These are phyloP conservation scores for Dendrocalamus sinicus DNA, from an alignment of 176 grass and related monocot genomes.

Conservation along the genomic window DNA sequence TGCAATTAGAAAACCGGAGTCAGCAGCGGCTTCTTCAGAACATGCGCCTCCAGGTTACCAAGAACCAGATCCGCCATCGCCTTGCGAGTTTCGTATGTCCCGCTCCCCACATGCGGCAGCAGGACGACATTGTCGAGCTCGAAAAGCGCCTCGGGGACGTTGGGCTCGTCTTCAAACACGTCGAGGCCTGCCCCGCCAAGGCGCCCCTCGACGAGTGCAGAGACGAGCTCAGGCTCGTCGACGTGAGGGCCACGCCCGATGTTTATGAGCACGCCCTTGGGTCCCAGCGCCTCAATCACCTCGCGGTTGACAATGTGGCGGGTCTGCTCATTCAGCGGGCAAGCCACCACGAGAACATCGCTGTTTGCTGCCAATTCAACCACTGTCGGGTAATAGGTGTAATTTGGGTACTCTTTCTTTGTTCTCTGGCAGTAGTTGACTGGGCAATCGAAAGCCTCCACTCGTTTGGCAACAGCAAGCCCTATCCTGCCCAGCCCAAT, in stretches of 20 bases:
- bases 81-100: constrained; percentile 60
- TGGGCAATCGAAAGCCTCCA: constrained; percentile 76
- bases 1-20: constrained; percentile 66
- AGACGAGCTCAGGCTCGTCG: constrained; percentile 74
- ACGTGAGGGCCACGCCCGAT: constrained; percentile 81
- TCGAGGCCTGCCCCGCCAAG: constrained; percentile 80
- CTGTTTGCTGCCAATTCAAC: constrained; percentile 70
- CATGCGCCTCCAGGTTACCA: constrained; percentile 80
- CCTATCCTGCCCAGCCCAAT: constrained; percentile 90
- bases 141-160: constrained; percentile 65
- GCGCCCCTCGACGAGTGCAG: constrained; percentile 65
- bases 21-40: constrained; percentile 64
- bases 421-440: constrained; percentile 75
- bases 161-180: constrained; percentile 87
- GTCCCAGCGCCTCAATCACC: constrained; percentile 77
- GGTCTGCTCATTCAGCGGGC: constrained; percentile 70
- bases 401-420: constrained; percentile 57
- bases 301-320: constrained; percentile 77
- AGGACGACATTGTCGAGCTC: constrained; percentile 77
- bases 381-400: constrained; percentile 63
- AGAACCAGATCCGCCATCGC: constrained; percentile 87
- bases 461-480: constrained; percentile 61
- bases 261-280: constrained; percentile 82
- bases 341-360: constrained; percentile 73
- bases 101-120: constrained; percentile 78